Percentiles rank a stretch among this genome's conserved stretches.
Conservation (phyloP, 768 basidiomycete genomes). For the Kwoniella sp. region DNA sequence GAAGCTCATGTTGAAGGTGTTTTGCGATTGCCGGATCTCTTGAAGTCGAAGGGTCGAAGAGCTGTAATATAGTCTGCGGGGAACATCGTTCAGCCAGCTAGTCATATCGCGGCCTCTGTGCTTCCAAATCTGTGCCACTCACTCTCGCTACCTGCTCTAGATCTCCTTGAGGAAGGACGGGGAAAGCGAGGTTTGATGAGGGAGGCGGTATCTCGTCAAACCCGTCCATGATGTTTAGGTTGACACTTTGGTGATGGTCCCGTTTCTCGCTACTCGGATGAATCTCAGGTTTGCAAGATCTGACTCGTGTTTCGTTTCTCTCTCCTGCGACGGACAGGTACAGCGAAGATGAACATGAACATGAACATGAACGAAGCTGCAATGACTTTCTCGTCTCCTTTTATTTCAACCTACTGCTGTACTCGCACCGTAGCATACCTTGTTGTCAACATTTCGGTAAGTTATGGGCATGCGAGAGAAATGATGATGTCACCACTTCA, state of each 20-base stretch:
- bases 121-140: not conserved
- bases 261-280: too few species aligned
- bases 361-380: too few species aligned
- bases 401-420: not conserved
- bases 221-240: not conserved
- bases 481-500: constrained; percentile 18
- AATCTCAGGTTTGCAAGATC: too few species aligned
- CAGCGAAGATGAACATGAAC: too few species aligned
- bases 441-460: constrained; percentile 3
- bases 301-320: too few species aligned
- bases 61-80: constrained; percentile 46
- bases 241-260: too few species aligned
- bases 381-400: not conserved
- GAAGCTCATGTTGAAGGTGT: constrained; percentile 46
- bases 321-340: too few species aligned
- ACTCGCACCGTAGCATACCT: too few species aligned
- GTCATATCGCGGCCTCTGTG: too few species aligned
- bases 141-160: constrained; percentile 46
- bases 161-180: constrained; percentile 38
- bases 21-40: constrained; percentile 44
- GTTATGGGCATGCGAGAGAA: not conserved
- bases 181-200: constrained; percentile 30
- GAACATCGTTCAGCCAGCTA: too few species aligned
- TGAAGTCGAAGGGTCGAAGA: constrained; percentile 43
- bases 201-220: not conserved